Percentiles rank a stretch among this genome's conserved stretches.
These are phyloP conservation scores for Dictyostelium citrinum DNA, from an alignment of 78 protist species.

Conservation along the genomic window DNA sequence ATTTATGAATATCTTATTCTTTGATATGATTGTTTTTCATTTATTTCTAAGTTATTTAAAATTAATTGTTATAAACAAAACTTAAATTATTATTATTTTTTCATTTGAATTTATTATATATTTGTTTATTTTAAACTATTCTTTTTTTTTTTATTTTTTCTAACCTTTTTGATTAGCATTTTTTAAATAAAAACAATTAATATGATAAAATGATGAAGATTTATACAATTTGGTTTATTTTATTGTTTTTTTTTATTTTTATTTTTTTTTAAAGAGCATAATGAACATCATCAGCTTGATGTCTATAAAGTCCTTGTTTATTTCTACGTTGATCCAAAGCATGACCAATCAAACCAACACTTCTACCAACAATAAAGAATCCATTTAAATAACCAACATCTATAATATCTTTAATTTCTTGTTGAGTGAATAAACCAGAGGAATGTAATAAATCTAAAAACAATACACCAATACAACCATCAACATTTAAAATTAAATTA, in stretches of 20 bases:
- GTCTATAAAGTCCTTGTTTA: slow-evolving; percentile 95
- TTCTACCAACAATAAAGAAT: slow-evolving; percentile 94
- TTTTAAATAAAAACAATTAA: too few relatives aligned
- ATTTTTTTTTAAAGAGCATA: slow-evolving; percentile 51
- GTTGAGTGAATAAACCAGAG: slow-evolving; percentile 89
- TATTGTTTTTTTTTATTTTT: not conserved
- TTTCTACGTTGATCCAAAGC: slow-evolving; percentile 95
- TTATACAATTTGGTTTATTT: not conserved
- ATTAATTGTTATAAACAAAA: too few relatives aligned
- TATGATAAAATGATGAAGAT: too few relatives aligned
- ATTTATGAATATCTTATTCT: too few relatives aligned
- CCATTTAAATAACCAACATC: slow-evolving; percentile 91
- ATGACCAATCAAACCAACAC: slow-evolving; percentile 96
- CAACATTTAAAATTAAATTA: slow-evolving; percentile 96
- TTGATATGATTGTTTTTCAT: too few relatives aligned
- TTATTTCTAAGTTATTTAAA: too few relatives aligned
- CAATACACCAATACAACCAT: slow-evolving; percentile 91
- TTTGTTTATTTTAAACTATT: too few relatives aligned
- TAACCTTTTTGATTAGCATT: too few relatives aligned
- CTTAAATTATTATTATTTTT: too few relatives aligned
- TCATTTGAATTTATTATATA: too few relatives aligned
- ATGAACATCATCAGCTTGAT: slow-evolving; percentile 93
- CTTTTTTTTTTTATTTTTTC: too few relatives aligned
- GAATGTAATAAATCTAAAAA: slow-evolving; percentile 92
- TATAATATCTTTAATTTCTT: slow-evolving; percentile 89